Percentiles rank a stretch among this genome's conserved stretches.
Evolutionary conservation across 805 yeast genomes (phyloP).

Genomic region (Saccharomycopsis malanga): DNA sequence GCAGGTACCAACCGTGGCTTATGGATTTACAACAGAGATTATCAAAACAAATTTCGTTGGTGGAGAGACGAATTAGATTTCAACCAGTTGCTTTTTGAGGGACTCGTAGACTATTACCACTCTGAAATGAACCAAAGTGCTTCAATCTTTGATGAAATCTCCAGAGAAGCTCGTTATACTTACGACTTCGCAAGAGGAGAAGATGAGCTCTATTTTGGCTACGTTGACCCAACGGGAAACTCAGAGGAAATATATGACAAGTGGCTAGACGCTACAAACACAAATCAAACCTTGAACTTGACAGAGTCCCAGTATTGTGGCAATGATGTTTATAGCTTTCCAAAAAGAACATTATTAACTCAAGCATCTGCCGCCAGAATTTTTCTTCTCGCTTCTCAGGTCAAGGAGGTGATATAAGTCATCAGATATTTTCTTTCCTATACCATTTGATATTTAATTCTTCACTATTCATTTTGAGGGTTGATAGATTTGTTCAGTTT

Average conservation of each 20-base stretch:
- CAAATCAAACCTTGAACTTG: background rate
- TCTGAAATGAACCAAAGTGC: slow-evolving; percentile 50
- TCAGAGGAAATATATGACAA: background rate
- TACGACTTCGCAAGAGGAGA: slow-evolving; percentile 29
- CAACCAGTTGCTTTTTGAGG: slow-evolving; percentile 57
- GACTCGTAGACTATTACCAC: slow-evolving; percentile 57
- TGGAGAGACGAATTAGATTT: slow-evolving; percentile 62
- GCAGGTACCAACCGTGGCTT: slow-evolving; percentile 54
- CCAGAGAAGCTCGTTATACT: slow-evolving; percentile 13
- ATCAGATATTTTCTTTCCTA: too few relatives aligned
- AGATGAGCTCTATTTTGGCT: slow-evolving; percentile 28
- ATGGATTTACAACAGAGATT: slow-evolving; percentile 59
- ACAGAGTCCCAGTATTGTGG: slow-evolving; percentile 22
- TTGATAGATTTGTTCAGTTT: too few relatives aligned
- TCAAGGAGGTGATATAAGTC: too few relatives aligned
- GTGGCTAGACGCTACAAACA: slow-evolving; percentile 4
- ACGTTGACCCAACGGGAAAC: slow-evolving; percentile 3
- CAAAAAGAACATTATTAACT: slow-evolving; percentile 52
- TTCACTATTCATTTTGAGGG: too few relatives aligned
- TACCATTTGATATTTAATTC: too few relatives aligned
- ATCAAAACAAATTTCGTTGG: slow-evolving; percentile 36
- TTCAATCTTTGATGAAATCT: slow-evolving; percentile 34
- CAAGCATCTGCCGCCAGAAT: slow-evolving; percentile 63
- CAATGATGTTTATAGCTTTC: slow-evolving; percentile 27
- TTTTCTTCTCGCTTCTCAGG: too few relatives aligned